Evolutionary conservation across 208 protist species (phyloP).

Genomic region (Wallacemonas collosoma): DNA sequence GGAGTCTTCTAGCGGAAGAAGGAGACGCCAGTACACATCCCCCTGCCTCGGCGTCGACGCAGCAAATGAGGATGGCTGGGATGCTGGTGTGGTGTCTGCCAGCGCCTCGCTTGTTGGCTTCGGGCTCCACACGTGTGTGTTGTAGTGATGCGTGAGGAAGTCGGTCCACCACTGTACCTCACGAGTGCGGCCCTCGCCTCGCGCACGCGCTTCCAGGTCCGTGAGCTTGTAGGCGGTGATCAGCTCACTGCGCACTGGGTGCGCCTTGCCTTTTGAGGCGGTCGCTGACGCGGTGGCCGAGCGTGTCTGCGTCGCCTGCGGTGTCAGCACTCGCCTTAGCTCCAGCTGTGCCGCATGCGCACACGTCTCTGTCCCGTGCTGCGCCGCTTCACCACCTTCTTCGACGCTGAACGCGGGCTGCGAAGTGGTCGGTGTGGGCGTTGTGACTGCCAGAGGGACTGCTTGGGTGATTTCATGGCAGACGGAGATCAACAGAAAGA

Average conservation of each 20-base stretch:
- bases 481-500: constrained; percentile 41
- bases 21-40: constrained; percentile 33
- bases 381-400: neutral
- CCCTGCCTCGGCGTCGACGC: neutral
- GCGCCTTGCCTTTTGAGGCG: neutral
- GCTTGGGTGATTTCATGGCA: constrained; percentile 17
- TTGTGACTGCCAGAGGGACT: too few relatives aligned
- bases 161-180: constrained; percentile 12
- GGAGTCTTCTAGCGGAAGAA: constrained; percentile 35
- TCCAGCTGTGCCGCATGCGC: constrained; percentile 20
- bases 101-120: too few relatives aligned
- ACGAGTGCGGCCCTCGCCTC: neutral
- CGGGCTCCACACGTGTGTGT: too few relatives aligned
- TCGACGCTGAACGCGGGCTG: too few relatives aligned
- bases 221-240: neutral
- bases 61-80: too few relatives aligned
- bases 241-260: neutral
- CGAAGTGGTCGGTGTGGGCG: too few relatives aligned
- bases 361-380: neutral
- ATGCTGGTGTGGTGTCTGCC: too few relatives aligned
- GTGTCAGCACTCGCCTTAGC: constrained; percentile 19
- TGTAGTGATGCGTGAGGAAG: constrained; percentile 16
- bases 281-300: neutral
- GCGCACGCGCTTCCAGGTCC: constrained; percentile 3
- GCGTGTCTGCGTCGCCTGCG: neutral